Evolutionary conservation across 768 basidiomycete genomes (phyloP), one percentile per base, ranked within the genome.

Genomic region (Phlegmacium glaucopus): DNA sequence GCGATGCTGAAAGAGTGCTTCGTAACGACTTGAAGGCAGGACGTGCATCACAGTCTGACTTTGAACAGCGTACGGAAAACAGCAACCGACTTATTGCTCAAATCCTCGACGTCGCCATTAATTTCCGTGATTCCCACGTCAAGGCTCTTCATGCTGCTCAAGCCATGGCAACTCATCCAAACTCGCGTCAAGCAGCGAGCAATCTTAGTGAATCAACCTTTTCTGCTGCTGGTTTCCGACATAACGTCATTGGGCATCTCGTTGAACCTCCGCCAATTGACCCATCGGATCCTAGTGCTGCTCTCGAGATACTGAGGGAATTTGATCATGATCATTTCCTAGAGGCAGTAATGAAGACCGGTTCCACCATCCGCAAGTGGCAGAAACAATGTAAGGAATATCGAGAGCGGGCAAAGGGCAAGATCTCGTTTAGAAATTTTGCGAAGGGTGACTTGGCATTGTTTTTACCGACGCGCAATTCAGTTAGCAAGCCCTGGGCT

Each of bases 331-430:
- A 90, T 54, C 77, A 81, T 53, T 95, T 96, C 64, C 66, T 90
- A 41, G 94, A 95, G 43, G 83, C 83, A 0, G 79, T 97, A 37
- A 70, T 75, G 46, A 91, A 92, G 63, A 82, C 85, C 9, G 85
- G 86, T n/a, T 79, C 87, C 11, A 87, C 90, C 9, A 88, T 94
- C 49, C 85, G 90, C 47, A 96, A 95, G 63, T 98, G 94, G 93
- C 90, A 94, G 70, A 96, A 93, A 63, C 93, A 94, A 62, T 95
- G 92, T 70, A 95, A 92, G 61, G 87, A 92, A 54, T 98, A 97
- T 49, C 78, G 94, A 38, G 95, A 98, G 55, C 82, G 90, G n/a
- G 88, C 94, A 12, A 93, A 88, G 67, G 91, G 94, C 47, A 96
- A 96, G 69, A 95, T 99, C 47, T 89, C 94, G 0, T 97, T 97